Evolutionary conservation across 2,329 filamentous ascomycete genomes (phyloP).

Genomic region (Pestalotiopsis sp.): DNA sequence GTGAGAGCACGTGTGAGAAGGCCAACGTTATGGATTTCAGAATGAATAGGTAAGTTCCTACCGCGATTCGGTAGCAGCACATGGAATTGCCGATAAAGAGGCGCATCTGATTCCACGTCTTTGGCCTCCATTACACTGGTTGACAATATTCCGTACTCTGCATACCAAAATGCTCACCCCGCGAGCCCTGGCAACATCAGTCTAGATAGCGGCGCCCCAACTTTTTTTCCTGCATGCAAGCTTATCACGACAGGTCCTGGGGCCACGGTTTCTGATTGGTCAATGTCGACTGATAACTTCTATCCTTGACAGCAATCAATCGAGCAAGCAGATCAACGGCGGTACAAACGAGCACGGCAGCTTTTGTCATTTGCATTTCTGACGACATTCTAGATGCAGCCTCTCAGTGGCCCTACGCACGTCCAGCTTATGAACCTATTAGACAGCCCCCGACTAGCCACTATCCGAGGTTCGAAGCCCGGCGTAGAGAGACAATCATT

Average conservation of each 20-base stretch:
- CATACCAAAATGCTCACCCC: not conserved
- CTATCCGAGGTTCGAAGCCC: not conserved
- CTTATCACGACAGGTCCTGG: conserved; percentile 6
- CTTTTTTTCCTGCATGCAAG: conserved; percentile 2
- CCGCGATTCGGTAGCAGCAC: too few relatives aligned
- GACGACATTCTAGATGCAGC: not conserved
- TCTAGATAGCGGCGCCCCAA: not conserved
- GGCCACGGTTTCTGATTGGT: not conserved
- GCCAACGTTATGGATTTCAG: too few relatives aligned
- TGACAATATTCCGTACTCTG: too few relatives aligned
- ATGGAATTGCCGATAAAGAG: too few relatives aligned
- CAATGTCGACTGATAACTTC: conserved; percentile 6
- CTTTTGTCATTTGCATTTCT: not conserved
- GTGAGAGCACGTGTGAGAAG: not conserved
- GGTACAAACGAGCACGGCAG: not conserved
- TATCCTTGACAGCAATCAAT: conserved; percentile 9
- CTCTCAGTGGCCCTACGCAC: not conserved
- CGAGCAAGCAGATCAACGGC: not conserved
- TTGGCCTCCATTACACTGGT: too few relatives aligned
- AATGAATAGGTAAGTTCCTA: too few relatives aligned
- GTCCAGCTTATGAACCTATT: not conserved
- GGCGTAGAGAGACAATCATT: conserved; percentile 13
- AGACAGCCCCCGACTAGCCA: not conserved
- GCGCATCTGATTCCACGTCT: too few relatives aligned
- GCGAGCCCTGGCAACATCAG: not conserved